phyloP scores from a whole-genome alignment of 148 eudicot genomes.

The Nyssa sinensis region DNA sequence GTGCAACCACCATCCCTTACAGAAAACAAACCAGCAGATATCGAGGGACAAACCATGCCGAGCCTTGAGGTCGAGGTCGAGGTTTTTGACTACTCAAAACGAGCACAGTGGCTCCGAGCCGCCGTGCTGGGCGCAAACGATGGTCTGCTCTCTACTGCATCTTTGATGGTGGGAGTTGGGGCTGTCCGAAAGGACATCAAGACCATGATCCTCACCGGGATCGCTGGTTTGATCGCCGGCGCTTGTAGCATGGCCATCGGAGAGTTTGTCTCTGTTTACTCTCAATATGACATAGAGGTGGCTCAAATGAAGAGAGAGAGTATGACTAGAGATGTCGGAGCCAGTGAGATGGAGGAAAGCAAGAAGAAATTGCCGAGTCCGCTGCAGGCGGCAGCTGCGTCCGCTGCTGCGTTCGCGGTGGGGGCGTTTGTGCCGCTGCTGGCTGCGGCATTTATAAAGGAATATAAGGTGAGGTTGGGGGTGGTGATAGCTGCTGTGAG shows the following conservation, averaged over 20 bases:
- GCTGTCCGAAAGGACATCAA: slow-evolving; percentile 39
- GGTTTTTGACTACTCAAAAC: slow-evolving; percentile 24
- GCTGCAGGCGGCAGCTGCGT: slow-evolving; percentile 44
- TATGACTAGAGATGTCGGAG: not conserved
- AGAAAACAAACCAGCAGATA: not conserved
- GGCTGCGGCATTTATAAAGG: slow-evolving; percentile 38
- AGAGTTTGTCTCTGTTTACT: slow-evolving; percentile 58
- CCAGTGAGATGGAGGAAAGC: slow-evolving; percentile 20
- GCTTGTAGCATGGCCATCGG: slow-evolving; percentile 66
- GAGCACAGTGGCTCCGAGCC: slow-evolving; percentile 56
- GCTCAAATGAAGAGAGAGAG: slow-evolving; percentile 41
- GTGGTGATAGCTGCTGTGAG: slow-evolving; percentile 46
- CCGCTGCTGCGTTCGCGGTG: slow-evolving; percentile 37
- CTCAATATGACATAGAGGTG: slow-evolving; percentile 55
- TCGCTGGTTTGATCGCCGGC: slow-evolving; percentile 48
- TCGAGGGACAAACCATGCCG: not conserved
- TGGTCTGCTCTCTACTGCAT: slow-evolving; percentile 52
- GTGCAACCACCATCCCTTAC: not conserved
- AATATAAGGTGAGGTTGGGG: slow-evolving; percentile 38
- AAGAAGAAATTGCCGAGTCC: slow-evolving; percentile 44
- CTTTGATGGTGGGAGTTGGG: slow-evolving; percentile 56
- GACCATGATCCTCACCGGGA: slow-evolving; percentile 45
- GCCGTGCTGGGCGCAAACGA: slow-evolving; percentile 64
- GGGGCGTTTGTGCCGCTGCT: slow-evolving; percentile 61
- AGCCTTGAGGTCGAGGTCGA: not conserved